These are phyloP conservation scores for Oryza australiensis DNA, from an alignment of 176 grass and related monocot species.

Conservation along the genomic window DNA sequence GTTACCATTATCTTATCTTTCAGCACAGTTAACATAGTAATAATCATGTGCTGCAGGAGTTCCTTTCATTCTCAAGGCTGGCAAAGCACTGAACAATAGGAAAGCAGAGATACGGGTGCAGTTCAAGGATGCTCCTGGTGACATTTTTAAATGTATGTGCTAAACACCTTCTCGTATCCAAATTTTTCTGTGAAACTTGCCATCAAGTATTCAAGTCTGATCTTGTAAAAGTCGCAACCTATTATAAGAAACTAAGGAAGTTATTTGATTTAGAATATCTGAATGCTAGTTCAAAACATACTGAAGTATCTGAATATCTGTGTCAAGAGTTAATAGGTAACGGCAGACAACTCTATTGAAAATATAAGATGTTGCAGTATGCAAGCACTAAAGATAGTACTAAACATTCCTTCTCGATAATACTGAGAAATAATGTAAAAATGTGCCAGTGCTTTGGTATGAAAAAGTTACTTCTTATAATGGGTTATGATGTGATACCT, in stretches of 20 bases:
- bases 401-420: neutral
- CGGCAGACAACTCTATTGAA: neutral
- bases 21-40: slow-evolving; percentile 12
- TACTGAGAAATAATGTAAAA: neutral
- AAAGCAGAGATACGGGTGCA: slow-evolving; percentile 99
- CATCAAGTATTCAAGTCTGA: neutral
- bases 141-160: slow-evolving; percentile 88
- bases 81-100: slow-evolving; percentile 83
- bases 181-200: neutral
- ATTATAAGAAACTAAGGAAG: neutral
- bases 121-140: slow-evolving; percentile 96
- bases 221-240: neutral
- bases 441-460: neutral
- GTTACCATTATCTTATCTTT: slow-evolving; percentile 3
- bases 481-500: neutral
- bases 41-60: slow-evolving; percentile 61
- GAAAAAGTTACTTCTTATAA: neutral
- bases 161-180: slow-evolving; percentile 11
- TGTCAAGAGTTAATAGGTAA: neutral
- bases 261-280: neutral
- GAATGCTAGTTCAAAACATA: neutral
- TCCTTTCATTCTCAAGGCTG: slow-evolving; percentile 95
- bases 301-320: neutral
- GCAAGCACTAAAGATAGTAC: neutral
- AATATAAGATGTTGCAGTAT: neutral